These are phyloP conservation scores for Phaffia australis DNA, from an alignment of 768 basidiomycete species.

Conservation along the genomic window DNA sequence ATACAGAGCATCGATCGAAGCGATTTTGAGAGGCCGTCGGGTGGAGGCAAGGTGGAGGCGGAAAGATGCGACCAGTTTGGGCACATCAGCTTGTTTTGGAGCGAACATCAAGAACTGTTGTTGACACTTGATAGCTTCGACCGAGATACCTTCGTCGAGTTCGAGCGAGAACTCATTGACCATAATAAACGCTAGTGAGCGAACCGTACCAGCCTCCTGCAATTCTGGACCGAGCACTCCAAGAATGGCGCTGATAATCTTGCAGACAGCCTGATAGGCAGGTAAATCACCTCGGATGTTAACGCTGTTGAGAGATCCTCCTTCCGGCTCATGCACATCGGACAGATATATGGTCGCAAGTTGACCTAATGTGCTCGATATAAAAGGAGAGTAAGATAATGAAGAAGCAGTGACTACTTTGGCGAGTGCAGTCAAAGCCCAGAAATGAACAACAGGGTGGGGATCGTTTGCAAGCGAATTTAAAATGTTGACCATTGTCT, in stretches of 20 bases:
- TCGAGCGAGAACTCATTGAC: constrained; percentile 76
- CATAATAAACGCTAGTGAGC: constrained; percentile 71
- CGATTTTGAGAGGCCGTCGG: constrained; percentile 74
- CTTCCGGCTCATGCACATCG: constrained; percentile 86
- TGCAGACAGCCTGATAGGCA: constrained; percentile 80
- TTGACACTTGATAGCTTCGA: constrained; percentile 90
- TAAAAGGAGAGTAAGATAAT: constrained; percentile 78
- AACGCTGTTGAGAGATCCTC: constrained; percentile 66
- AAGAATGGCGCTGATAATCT: constrained; percentile 84
- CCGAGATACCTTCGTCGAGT: constrained; percentile 72
- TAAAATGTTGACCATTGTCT: constrained; percentile 87
- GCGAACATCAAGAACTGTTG: constrained; percentile 97
- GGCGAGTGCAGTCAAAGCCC: constrained; percentile 73
- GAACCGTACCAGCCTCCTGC: constrained; percentile 68
- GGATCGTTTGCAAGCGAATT: constrained; percentile 93
- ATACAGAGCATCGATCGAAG: constrained; percentile 90
- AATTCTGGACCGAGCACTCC: constrained; percentile 91
- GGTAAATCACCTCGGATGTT: constrained; percentile 85
- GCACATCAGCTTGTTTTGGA: constrained; percentile 68
- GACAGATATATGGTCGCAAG: constrained; percentile 77
- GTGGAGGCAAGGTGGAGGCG: constrained; percentile 67
- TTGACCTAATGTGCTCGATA: constrained; percentile 78
- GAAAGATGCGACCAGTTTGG: constrained; percentile 66
- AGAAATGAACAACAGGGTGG: constrained; percentile 91
- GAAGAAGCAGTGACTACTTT: constrained; percentile 84